These are phyloP conservation scores for Datisca glomerata DNA, from an alignment of 306 rosid species.

Conservation along the genomic window DNA sequence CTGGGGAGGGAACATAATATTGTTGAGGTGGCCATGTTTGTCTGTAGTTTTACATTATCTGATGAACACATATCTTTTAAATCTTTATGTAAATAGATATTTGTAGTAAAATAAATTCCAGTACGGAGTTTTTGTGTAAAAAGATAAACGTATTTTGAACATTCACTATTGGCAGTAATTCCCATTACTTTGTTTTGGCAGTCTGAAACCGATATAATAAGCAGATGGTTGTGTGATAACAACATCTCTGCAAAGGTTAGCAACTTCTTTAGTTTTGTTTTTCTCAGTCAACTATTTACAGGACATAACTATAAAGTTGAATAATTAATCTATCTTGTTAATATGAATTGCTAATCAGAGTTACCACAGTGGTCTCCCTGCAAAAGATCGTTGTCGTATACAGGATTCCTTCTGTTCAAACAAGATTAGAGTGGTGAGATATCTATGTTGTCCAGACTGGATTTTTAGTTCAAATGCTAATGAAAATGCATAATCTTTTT, in stretches of 20 bases:
- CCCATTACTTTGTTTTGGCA: constrained; percentile 27
- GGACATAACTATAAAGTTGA: constrained; percentile 8
- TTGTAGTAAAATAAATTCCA: too few species aligned
- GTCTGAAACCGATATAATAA: constrained; percentile 64
- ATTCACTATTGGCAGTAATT: constrained; percentile 7
- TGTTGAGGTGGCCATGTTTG: too few species aligned
- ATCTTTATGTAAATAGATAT: too few species aligned
- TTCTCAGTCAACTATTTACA: constrained; percentile 9
- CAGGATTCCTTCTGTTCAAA: constrained; percentile 77
- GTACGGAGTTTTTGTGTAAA: constrained; percentile 4
- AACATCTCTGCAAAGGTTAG: constrained; percentile 75
- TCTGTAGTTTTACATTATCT: too few species aligned
- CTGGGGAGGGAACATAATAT: too few species aligned
- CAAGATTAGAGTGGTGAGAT: constrained; percentile 84
- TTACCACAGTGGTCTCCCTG: constrained; percentile 73
- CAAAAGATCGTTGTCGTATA: constrained; percentile 66
- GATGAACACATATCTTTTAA: too few species aligned
- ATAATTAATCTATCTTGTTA: constrained; percentile 16
- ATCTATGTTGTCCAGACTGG: constrained; percentile 8
- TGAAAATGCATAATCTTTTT: constrained; percentile 3
- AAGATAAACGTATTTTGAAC: background rate
- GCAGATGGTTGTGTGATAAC: constrained; percentile 63
- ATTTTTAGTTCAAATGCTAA: constrained; percentile 7
- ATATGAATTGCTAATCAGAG: constrained; percentile 33
- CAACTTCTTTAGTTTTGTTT: constrained; percentile 17